A percentile compares a stretch with the other conserved stretches of the same genome.
Conservation (phyloP, 495 filamentous ascomycete genomes). For the Annulohypoxylon nitens region DNA sequence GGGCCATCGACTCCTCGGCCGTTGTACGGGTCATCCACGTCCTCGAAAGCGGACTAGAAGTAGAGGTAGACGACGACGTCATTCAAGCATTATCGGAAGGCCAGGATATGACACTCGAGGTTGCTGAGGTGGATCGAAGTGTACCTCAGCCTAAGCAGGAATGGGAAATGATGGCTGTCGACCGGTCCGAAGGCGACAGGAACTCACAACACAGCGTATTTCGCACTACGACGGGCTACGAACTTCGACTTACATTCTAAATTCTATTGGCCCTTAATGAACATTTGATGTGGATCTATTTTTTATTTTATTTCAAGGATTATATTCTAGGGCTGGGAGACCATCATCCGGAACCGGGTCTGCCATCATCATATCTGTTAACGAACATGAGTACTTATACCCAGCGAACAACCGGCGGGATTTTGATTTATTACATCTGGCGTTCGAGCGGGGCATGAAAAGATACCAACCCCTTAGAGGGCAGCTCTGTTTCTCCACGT, state of each 20-base stretch:
- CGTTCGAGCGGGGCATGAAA: constrained; percentile 45
- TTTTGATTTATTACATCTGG: constrained; percentile 45
- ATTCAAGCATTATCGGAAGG: constrained; percentile 89
- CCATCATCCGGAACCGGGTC: constrained; percentile 14
- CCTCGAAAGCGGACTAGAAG: constrained; percentile 77
- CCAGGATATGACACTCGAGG: constrained; percentile 81
- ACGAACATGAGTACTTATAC: constrained; percentile 48
- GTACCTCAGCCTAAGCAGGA: constrained; percentile 58
- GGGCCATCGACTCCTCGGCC: constrained; percentile 76
- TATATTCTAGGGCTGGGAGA: constrained; percentile 34
- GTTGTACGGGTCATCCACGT: constrained; percentile 79
- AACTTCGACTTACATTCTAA: constrained; percentile 65
- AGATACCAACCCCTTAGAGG: constrained; percentile 42
- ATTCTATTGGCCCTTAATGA: constrained; percentile 11
- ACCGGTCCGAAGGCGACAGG: constrained; percentile 57
- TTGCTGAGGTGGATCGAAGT: constrained; percentile 56
- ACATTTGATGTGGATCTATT: constrained; percentile 26
- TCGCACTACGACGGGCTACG: constrained; percentile 55
- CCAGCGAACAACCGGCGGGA: constrained; percentile 41
- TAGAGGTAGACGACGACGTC: constrained; percentile 92
- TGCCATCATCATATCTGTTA: constrained; percentile 30
- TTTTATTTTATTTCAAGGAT: constrained; percentile 34
- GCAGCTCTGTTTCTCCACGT: constrained; percentile 38
- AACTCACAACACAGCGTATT: constrained; percentile 53
- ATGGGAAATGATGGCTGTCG: constrained; percentile 66